Evolutionary conservation across 306 rosid species (phyloP).

Genomic region (Fagus crenata): DNA sequence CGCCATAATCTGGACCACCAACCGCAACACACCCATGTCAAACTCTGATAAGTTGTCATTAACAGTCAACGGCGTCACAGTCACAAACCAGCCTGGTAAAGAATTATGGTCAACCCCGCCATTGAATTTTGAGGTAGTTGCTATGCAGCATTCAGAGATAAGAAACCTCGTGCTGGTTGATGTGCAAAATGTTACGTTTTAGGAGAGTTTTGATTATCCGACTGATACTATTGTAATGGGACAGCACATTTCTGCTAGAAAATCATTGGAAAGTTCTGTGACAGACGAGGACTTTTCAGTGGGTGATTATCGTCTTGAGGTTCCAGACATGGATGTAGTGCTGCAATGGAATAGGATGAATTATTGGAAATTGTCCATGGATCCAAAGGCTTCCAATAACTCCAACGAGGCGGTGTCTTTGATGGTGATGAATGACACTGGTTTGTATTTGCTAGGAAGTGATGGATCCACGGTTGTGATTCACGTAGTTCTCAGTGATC

Average conservation of each 20-base stretch:
- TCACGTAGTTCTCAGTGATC: too few relatives aligned
- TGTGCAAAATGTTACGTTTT: slow-evolving; percentile 56
- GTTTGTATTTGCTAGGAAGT: too few relatives aligned
- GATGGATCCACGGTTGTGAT: too few relatives aligned
- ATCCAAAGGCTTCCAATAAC: slow-evolving; percentile 34
- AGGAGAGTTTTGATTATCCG: slow-evolving; percentile 86
- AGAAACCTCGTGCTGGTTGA: slow-evolving; percentile 75
- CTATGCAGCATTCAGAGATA: slow-evolving; percentile 51
- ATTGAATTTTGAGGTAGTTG: slow-evolving; percentile 38
- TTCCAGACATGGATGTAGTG: slow-evolving; percentile 56
- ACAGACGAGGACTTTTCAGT: slow-evolving; percentile 48
- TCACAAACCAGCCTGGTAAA: slow-evolving; percentile 36
- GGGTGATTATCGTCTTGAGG: slow-evolving; percentile 43
- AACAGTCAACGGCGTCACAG: slow-evolving; percentile 46
- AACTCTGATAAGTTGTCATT: slow-evolving; percentile 53
- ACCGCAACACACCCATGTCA: too few relatives aligned
- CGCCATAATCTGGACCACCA: too few relatives aligned
- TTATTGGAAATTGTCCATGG: too few relatives aligned
- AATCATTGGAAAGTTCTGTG: slow-evolving; percentile 41
- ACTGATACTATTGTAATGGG: slow-evolving; percentile 78
- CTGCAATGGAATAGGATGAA: slow-evolving; percentile 72
- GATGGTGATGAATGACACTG: slow-evolving; percentile 56
- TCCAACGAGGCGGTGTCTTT: slow-evolving; percentile 44
- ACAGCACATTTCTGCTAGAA: slow-evolving; percentile 51
- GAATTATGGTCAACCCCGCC: slow-evolving; percentile 72